Evolutionary conservation across 208 protist genomes (phyloP).

Genomic region (Naegleria lovaniensis): DNA sequence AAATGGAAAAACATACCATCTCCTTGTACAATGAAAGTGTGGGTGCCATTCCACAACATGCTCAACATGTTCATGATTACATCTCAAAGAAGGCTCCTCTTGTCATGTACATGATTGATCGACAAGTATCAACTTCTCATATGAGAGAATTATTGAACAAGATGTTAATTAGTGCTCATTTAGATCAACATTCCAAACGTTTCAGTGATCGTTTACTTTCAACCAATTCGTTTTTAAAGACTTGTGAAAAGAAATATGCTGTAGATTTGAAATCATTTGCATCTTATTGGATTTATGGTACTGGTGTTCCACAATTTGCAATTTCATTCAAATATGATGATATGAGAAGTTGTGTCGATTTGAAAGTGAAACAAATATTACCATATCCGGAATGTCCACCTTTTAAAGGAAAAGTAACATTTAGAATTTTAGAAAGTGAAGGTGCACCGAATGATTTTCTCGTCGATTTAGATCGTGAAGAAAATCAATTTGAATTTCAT

Average conservation of each 20-base stretch:
- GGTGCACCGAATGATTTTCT: conserved; percentile 1
- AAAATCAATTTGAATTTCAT: conserved; percentile 18
- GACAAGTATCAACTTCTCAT: not conserved
- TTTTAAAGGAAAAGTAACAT: not conserved
- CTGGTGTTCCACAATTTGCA: conserved; percentile 14
- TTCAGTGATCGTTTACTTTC: not conserved
- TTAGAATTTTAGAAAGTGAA: conserved; percentile 7
- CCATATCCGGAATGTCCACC: not conserved
- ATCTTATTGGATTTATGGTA: conserved; percentile 20
- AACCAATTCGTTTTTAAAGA: not conserved
- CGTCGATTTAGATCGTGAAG: not conserved
- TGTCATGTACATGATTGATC: conserved; percentile 26
- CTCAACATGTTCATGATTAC: not conserved
- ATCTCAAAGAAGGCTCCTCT: not conserved
- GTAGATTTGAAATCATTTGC: conserved; percentile 15
- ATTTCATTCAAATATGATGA: conserved; percentile 8
- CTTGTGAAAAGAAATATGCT: not conserved
- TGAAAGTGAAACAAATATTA: conserved; percentile 14
- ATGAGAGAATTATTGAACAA: not conserved
- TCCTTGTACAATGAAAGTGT: not conserved
- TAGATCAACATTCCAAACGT: not conserved
- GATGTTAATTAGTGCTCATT: not conserved
- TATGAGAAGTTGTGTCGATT: not conserved
- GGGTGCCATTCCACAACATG: not conserved
- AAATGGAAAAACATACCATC: not conserved